These are phyloP conservation scores for Debaryomyces tyrocola DNA, from an alignment of 805 yeast genomes.

Conservation along the genomic window DNA sequence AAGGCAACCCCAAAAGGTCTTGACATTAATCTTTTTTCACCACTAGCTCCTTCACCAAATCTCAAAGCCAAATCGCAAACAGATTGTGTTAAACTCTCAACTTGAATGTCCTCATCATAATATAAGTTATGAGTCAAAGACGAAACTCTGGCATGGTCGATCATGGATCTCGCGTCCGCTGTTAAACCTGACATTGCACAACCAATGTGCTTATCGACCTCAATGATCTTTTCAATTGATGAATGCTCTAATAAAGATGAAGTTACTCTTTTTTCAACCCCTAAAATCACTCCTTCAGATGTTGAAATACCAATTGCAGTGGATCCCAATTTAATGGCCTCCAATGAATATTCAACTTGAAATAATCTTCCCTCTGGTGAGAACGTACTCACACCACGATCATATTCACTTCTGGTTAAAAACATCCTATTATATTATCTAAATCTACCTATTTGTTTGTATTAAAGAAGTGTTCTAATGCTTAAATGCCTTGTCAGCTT, in stretches of 20 bases:
- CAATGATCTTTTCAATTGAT: conserved; percentile 94
- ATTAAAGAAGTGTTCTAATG: not conserved
- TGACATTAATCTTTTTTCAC: conserved; percentile 93
- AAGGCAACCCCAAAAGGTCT: conserved; percentile 99
- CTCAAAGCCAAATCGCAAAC: conserved; percentile 96
- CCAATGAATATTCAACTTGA: conserved; percentile 96
- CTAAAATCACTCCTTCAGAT: conserved; percentile 91
- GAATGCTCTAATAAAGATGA: conserved; percentile 87
- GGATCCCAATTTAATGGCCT: conserved; percentile 95
- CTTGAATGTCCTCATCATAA: conserved; percentile 89
- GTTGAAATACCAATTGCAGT: conserved; percentile 98
- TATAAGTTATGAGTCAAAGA: conserved; percentile 85
- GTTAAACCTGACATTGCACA: conserved; percentile 99
- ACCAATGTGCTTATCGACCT: conserved; percentile 90
- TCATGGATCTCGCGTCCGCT: conserved; percentile 98
- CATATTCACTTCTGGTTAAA: conserved; percentile 98
- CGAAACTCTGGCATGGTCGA: conserved; percentile 94
- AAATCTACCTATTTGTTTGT: not conserved
- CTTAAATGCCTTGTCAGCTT: not conserved
- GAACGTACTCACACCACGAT: conserved; percentile 97
- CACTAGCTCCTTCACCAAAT: conserved; percentile 96
- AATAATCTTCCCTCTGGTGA: conserved; percentile 98
- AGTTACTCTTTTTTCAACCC: conserved; percentile 96
- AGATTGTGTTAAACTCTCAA: conserved; percentile 91
- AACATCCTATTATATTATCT: conserved; percentile 57